Percentiles rank a stretch among this genome's conserved stretches.
These are phyloP conservation scores for Coccomyxa sp. DNA, from an alignment of 139 green algal species.

Conservation along the genomic window DNA sequence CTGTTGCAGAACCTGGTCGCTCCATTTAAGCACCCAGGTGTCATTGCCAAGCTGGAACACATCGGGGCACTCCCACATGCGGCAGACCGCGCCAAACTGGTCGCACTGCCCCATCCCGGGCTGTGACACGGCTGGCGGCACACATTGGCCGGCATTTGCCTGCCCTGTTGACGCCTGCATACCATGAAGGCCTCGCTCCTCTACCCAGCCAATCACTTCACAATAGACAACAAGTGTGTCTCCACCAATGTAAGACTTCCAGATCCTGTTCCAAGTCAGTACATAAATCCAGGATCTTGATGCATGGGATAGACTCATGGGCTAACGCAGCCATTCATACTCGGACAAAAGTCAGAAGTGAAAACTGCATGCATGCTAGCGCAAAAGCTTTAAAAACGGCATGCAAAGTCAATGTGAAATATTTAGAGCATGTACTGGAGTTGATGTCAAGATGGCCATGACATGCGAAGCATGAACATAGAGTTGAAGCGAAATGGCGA, in stretches of 20 bases:
- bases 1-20: slow-evolving; percentile 22
- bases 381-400: too few relatives aligned
- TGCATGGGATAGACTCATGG: too few relatives aligned
- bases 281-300: too few relatives aligned
- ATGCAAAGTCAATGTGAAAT: too few relatives aligned
- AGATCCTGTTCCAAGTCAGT: too few relatives aligned
- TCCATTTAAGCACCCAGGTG: slow-evolving; percentile 30
- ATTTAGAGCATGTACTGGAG: too few relatives aligned
- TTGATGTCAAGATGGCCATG: neutral
- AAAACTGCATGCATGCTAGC: too few relatives aligned
- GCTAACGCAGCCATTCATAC: too few relatives aligned
- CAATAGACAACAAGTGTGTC: too few relatives aligned
- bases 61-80: slow-evolving; percentile 45
- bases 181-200: neutral
- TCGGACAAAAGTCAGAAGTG: too few relatives aligned
- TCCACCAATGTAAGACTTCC: too few relatives aligned
- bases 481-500: neutral
- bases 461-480: neutral
- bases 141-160: neutral
- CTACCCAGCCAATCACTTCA: too few relatives aligned
- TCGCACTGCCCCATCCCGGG: slow-evolving; percentile 35
- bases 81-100: slow-evolving; percentile 34
- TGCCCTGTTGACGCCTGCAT: neutral
- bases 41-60: slow-evolving; percentile 5
- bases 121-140: neutral